Evolutionary conservation across 805 yeast genomes (phyloP).

Genomic region (Ogataea trehalophila): DNA sequence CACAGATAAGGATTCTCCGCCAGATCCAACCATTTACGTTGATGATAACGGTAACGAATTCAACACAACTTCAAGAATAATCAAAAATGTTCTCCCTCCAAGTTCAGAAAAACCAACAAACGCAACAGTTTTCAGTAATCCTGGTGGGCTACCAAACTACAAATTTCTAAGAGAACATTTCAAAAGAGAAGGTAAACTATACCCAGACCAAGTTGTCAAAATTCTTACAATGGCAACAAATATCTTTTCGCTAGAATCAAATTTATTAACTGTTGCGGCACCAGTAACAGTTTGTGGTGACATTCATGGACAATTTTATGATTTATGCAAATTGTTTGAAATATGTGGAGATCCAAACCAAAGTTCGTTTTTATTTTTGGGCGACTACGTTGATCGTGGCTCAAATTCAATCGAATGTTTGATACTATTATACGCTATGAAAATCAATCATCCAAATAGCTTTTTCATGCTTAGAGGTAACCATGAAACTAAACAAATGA

Average conservation of each 20-base stretch:
- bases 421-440: conserved; percentile 71
- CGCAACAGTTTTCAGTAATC: conserved; percentile 54
- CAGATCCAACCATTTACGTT: conserved; percentile 36
- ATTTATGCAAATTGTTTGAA: conserved; percentile 83
- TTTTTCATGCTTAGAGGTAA: conserved; percentile 87
- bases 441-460: conserved; percentile 66
- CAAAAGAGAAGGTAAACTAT: conserved; percentile 72
- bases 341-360: conserved; percentile 81
- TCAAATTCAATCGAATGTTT: conserved; percentile 81
- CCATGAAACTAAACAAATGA: conserved; percentile 91
- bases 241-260: conserved; percentile 67
- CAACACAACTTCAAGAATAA: conserved; percentile 54
- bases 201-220: conserved; percentile 60
- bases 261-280: conserved; percentile 74
- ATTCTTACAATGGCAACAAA: conserved; percentile 65
- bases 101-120: conserved; percentile 62
- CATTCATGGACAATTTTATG: conserved; percentile 94
- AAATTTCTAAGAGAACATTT: conserved; percentile 71
- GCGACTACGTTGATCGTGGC: conserved; percentile 96
- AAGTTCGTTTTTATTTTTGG: conserved; percentile 79
- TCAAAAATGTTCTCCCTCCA: conserved; percentile 59
- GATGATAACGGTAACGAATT: conserved; percentile 55
- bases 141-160: conserved; percentile 66
- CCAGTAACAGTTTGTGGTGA: conserved; percentile 97
- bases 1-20: neutral